Conservation (phyloP, 345 rosid species). For the Hevea brasiliensis region DNA sequence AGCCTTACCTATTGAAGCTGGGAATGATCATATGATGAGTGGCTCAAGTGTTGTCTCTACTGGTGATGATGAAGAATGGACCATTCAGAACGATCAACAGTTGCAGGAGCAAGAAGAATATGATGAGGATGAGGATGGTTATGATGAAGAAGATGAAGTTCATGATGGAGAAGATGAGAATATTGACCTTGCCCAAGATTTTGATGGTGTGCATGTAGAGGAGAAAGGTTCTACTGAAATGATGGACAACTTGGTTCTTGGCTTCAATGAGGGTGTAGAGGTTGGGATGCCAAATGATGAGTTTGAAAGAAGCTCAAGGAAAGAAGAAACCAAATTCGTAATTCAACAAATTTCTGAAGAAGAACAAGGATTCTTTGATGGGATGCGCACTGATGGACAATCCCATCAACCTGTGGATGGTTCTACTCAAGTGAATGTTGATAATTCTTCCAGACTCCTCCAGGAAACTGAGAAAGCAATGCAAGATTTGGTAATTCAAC, state of each 20-base stretch:
- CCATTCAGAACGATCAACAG: constrained; percentile 54
- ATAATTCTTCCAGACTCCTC: constrained; percentile 45
- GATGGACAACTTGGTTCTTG: constrained; percentile 63
- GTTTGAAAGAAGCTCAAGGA: constrained; percentile 59
- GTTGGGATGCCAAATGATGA: constrained; percentile 79
- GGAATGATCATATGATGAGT: constrained; percentile 45
- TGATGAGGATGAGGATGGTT: constrained; percentile 90
- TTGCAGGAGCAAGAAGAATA: constrained; percentile 93
- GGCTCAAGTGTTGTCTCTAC: constrained; percentile 55
- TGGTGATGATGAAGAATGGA: constrained; percentile 90
- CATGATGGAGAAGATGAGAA: constrained; percentile 72
- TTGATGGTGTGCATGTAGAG: constrained; percentile 27
- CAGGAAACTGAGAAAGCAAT: constrained; percentile 56
- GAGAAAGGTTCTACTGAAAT: constrained; percentile 51
- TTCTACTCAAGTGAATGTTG: constrained; percentile 28
- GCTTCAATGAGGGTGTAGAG: constrained; percentile 89
- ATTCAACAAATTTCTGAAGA: constrained; percentile 45
- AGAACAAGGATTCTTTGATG: constrained; percentile 44
- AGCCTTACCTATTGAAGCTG: constrained; percentile 41
- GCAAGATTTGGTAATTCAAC: constrained; percentile 49
- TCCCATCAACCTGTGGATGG: constrained; percentile 37
- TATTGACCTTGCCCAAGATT: constrained; percentile 29
- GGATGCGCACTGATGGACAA: constrained; percentile 39
- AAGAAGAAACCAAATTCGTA: constrained; percentile 43
- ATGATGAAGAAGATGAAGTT: constrained; percentile 76